A percentile compares a stretch with the other conserved stretches of the same genome.
Conservation (phyloP, 2,329 filamentous ascomycete genomes). For the Clarireedia hainanense region DNA sequence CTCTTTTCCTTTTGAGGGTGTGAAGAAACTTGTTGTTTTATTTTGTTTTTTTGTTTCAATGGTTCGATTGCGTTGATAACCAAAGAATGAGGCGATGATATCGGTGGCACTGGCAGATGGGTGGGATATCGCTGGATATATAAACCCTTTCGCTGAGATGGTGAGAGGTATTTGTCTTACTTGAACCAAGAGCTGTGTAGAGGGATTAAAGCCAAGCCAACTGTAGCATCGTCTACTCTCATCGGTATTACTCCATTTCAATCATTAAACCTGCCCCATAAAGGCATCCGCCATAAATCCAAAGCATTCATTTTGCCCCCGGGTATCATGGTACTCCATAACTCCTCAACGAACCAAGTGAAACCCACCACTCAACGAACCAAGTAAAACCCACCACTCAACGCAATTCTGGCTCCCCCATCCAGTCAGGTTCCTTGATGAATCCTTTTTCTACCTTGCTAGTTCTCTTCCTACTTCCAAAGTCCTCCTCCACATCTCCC, state of each 20-base stretch:
- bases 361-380: background rate
- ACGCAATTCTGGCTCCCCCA: constrained; percentile 29
- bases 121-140: too few relatives aligned
- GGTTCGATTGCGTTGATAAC: background rate
- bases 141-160: background rate
- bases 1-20: background rate
- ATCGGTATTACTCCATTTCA: too few relatives aligned
- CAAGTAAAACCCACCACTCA: constrained; percentile 3
- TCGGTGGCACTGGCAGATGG: too few relatives aligned
- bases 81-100: too few relatives aligned
- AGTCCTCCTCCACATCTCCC: constrained; percentile 10
- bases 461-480: background rate
- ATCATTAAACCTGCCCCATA: too few relatives aligned
- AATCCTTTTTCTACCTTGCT: constrained; percentile 10
- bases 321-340: background rate
- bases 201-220: background rate
- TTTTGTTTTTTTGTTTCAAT: background rate
- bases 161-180: background rate
- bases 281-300: too few relatives aligned
- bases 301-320: background rate
- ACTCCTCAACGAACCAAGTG: background rate
- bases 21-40: background rate
- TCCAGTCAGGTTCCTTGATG: constrained; percentile 28
- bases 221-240: too few relatives aligned
- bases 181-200: background rate